Evolutionary conservation across 2,329 filamentous ascomycete species (phyloP), one percentile per base, ranked within the genome.

Genomic region (Cordyceps militaris): DNA sequence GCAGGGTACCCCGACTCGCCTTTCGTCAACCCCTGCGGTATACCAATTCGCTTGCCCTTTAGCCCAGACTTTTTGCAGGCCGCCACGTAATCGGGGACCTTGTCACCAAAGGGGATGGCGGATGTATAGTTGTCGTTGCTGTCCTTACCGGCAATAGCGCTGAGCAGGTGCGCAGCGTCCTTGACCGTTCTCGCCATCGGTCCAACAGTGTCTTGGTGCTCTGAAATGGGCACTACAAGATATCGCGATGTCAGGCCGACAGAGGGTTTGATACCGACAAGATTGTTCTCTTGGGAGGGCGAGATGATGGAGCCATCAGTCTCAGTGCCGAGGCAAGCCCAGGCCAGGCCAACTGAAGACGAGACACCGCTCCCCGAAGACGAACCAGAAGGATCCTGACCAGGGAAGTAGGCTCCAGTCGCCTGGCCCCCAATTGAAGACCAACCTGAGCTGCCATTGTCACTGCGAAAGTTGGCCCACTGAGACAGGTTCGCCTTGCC

Each of bases 231-330:
- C n/a, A 88, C 81, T 1, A 87, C 84, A 4, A 86, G 73, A 60
- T 77, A 71, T 14, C 82, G 73, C 1, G 82, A 84, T 0, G 81
- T 87, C 3, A 88, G 72, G 0, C 85, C 86, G 1, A 87, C 81
- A 0, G 84, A 86, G 1, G 85, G 83, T 66, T 85, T 86, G 66
- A 89, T 84, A 1, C 83, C 86, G 0, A 87, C 85, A 1, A 88
- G 61, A 55, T 85, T 85, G 68, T 81, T 86, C 1, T 63, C 57
- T 26, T 68, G 61, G 1, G 73, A 66, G 0, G 86, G 86, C 4
- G 73, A 76, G 1, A 87, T 63, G 50, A 88, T 85, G 14, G 81
- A 85, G 3, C 84, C 85, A 60, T 76, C 76, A 0, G 85, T 88
- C 66, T 86, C 85, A 0, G 83, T 82, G 1, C 85, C 85, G 2